A percentile compares a stretch with the other conserved stretches of the same genome.
Evolutionary conservation across 805 yeast species (phyloP).

Genomic region (Saccharomycopsis vini): DNA sequence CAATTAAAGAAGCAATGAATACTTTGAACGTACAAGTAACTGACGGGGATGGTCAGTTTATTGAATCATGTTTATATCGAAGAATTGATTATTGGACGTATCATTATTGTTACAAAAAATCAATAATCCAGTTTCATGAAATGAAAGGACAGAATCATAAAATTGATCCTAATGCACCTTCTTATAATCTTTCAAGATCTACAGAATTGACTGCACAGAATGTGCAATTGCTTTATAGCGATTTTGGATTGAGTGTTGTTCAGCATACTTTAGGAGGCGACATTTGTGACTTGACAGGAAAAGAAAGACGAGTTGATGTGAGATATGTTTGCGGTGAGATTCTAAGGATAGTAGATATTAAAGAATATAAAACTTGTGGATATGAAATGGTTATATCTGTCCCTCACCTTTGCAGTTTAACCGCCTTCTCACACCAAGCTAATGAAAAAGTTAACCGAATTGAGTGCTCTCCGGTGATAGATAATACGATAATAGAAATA

Average conservation of each 20-base stretch:
- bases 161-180: constrained; percentile 5
- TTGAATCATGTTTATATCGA: constrained; percentile 2
- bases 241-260: constrained; percentile 1
- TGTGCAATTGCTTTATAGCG: no score
- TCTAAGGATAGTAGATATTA: constrained; percentile 26
- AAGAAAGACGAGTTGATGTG: constrained; percentile 45
- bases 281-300: constrained; percentile 48
- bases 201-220: no score
- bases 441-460: constrained; percentile 12
- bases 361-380: constrained; percentile 49
- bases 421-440: no score
- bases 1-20: background rate
- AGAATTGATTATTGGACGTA: constrained; percentile 18
- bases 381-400: constrained; percentile 44
- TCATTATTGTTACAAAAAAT: constrained; percentile 12
- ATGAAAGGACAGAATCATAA: no score
- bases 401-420: constrained; percentile 43
- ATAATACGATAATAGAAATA: no score
- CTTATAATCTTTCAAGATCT: constrained; percentile 5
- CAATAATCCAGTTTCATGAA: constrained; percentile 15
- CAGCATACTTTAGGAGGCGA: constrained; percentile 39
- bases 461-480: constrained; percentile 9
- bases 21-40: background rate
- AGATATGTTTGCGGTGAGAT: constrained; percentile 41
- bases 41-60: background rate